Evolutionary conservation across 164 flowering plant species (phyloP), one percentile per base, ranked within the genome.

Genomic region (Aristolochia fimbriata): DNA sequence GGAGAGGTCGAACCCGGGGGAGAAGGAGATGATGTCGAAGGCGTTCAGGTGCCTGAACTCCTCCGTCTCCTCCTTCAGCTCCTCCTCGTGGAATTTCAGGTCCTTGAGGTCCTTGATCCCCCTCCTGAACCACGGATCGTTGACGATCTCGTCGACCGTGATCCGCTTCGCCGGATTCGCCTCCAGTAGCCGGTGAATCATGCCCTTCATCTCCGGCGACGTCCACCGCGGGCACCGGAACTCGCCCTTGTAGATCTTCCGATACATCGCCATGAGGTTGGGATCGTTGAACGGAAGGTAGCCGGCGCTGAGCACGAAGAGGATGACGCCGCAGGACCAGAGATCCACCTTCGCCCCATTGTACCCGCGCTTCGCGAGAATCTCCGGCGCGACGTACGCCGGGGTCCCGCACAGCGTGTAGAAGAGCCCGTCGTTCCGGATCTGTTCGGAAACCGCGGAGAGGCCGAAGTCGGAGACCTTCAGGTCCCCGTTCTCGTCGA

Each of bases 331-430:
- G 72, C 86, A 85, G 0, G 92, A 81, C 92, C 92, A 85, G 0
- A 85, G 33, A 23, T 85, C 91, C 6, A 78, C 74, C 60, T 78
- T 79, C 0, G 83, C 80, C 0, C 86, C 86, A 23, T 77, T 77
- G 71, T 85, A 85, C 19, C 91, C 91, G 59, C 78, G 79, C 71
- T 81, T 85, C 2, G 78, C 76, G 10, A 83, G 75, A 23, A 85
- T 71, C 66, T 85, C 91, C 2, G 91, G 91, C 1, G 90, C 87
- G 30, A 84, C 90, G 59, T 84, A 84, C 0, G 90, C 87, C 2
- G 90, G 90, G 2, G 87, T 84, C 0, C 91, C 87, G 71, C 92
- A 86, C 3, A 81, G 63, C 0, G 92, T 86, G 67, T 83, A 85
- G 15, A 86, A 71, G 51, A 81, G 30, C 0, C 78, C 85, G 65